Conservation (phyloP, 805 yeast species). For the Saccharomycopsis babjevae region DNA sequence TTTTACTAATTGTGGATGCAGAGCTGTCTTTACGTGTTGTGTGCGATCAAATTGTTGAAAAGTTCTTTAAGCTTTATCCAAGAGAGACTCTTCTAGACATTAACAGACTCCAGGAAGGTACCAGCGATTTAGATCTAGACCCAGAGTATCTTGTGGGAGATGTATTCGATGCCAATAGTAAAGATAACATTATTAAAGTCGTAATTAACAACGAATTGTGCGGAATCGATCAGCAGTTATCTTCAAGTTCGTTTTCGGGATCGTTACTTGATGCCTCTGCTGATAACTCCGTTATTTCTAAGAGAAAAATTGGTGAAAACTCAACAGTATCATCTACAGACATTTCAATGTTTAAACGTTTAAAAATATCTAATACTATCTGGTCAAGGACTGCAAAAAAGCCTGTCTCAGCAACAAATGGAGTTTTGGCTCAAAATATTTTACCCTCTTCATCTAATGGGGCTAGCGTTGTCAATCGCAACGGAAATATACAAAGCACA, state of each 20-base stretch:
- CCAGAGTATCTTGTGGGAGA: slow-evolving; percentile 34
- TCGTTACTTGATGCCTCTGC: neutral
- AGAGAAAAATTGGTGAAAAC: neutral
- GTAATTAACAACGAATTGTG: slow-evolving; percentile 16
- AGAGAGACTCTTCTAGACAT: slow-evolving; percentile 27
- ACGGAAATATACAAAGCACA: neutral
- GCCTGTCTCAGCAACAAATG: neutral
- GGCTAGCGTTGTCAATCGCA: neutral
- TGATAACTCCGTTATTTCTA: neutral
- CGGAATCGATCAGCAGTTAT: slow-evolving; percentile 6
- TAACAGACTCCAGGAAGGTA: slow-evolving; percentile 32
- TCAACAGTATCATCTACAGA: neutral
- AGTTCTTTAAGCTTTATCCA: slow-evolving; percentile 32
- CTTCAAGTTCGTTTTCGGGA: neutral
- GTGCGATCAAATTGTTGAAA: slow-evolving; percentile 24
- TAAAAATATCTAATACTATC: neutral
- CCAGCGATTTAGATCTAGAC: slow-evolving; percentile 31
- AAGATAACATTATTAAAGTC: slow-evolving; percentile 8
- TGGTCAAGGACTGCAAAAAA: neutral
- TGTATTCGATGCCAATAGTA: slow-evolving; percentile 22
- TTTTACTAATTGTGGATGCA: slow-evolving; percentile 31
- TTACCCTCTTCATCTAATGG: neutral
- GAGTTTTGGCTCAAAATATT: neutral
- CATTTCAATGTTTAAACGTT: slow-evolving; percentile 1
- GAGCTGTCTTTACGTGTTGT: slow-evolving; percentile 24